These are phyloP conservation scores for Sphaerulina vaccinii DNA, from an alignment of 2,329 filamentous ascomycete genomes.

Conservation along the genomic window DNA sequence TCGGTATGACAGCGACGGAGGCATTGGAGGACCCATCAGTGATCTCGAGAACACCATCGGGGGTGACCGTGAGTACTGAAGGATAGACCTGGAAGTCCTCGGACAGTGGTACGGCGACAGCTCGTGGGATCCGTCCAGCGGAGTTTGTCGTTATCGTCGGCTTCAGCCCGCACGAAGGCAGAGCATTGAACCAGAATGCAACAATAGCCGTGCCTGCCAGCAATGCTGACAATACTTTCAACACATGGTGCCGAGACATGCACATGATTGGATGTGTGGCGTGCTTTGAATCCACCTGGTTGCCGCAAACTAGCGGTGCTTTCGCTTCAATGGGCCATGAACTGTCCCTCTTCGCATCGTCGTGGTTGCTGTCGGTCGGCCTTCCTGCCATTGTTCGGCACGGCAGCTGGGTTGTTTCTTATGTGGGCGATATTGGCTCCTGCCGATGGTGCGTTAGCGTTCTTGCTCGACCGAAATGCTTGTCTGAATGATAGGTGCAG, in stretches of 20 bases:
- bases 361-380: constrained; percentile 14
- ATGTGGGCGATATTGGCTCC: constrained; percentile 15
- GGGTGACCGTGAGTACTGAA: constrained; percentile 57
- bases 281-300: constrained; percentile 18
- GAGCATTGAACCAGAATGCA: background rate
- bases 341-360: constrained; percentile 11
- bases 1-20: constrained; percentile 30
- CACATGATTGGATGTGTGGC: constrained; percentile 10
- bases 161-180: background rate
- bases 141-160: background rate
- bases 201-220: constrained; percentile 14
- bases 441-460: constrained; percentile 14
- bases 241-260: constrained; percentile 2
- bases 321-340: constrained; percentile 7
- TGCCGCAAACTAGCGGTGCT: constrained; percentile 13
- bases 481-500: background rate
- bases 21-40: constrained; percentile 36
- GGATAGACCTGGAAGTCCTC: constrained; percentile 69
- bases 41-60: constrained; percentile 39
- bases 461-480: background rate
- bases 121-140: constrained; percentile 11
- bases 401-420: constrained; percentile 2
- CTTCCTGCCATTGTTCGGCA: constrained; percentile 16
- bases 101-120: constrained; percentile 41
- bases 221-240: constrained; percentile 13